These are phyloP conservation scores for Acer yangbiense DNA, from an alignment of 345 rosid species.

Conservation along the genomic window DNA sequence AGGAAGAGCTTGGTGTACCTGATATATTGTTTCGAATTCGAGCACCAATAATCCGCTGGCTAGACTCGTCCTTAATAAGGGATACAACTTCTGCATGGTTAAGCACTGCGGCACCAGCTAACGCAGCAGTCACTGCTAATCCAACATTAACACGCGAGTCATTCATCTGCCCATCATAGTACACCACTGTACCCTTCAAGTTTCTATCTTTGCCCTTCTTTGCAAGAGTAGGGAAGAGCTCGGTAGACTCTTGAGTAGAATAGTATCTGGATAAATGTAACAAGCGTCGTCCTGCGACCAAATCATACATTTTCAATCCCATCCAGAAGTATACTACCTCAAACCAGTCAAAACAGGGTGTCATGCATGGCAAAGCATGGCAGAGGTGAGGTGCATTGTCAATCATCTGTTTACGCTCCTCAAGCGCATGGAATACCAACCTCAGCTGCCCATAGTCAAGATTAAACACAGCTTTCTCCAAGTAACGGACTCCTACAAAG, in stretches of 20 bases:
- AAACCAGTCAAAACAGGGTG: constrained; percentile 96
- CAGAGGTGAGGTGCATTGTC: constrained; percentile 96
- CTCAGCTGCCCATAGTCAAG: constrained; percentile 92
- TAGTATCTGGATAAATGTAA: constrained; percentile 91
- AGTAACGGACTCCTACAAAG: constrained; percentile 78
- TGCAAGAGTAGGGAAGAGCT: constrained; percentile 94
- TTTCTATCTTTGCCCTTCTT: constrained; percentile 64
- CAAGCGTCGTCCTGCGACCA: constrained; percentile 86
- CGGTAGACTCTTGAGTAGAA: constrained; percentile 76
- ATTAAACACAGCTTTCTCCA: constrained; percentile 97
- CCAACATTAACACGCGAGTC: constrained; percentile 91
- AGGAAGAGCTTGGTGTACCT: constrained; percentile 42
- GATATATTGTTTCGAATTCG: constrained; percentile 79
- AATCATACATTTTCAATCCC: constrained; percentile 94
- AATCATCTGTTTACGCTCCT: constrained; percentile 91
- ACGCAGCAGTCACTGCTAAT: constrained; percentile 85
- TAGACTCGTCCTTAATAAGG: constrained; percentile 64
- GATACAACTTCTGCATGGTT: constrained; percentile 95
- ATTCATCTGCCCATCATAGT: constrained; percentile 99
- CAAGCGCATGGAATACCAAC: constrained; percentile 95
- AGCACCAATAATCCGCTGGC: constrained; percentile 73
- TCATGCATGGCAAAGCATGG: constrained; percentile 97
- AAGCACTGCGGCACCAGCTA: constrained; percentile 94
- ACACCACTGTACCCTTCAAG: constrained; percentile 90
- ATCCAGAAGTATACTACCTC: constrained; percentile 92